Evolutionary conservation across 2,329 filamentous ascomycete species (phyloP).

Genomic region (Penicillium sp.): DNA sequence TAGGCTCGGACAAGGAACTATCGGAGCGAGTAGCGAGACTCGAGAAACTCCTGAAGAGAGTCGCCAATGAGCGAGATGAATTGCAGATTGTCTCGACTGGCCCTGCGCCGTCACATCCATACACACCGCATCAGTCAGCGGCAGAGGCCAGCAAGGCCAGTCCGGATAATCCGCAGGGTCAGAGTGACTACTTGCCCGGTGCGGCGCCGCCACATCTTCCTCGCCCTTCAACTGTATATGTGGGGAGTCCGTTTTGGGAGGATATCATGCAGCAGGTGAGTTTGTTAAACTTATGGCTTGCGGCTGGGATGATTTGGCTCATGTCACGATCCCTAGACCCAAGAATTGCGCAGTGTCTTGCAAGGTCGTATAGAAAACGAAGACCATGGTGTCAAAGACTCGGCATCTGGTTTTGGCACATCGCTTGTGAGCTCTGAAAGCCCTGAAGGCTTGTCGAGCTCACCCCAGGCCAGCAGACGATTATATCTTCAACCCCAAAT

Average conservation of each 20-base stretch:
- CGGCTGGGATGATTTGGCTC: background rate
- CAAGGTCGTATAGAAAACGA: slow-evolving; percentile 19
- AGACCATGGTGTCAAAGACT: slow-evolving; percentile 3
- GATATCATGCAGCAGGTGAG: slow-evolving; percentile 26
- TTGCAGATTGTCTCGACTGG: background rate
- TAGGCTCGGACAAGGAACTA: slow-evolving; percentile 14
- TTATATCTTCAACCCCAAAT: slow-evolving; percentile 10
- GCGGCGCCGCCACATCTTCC: slow-evolving; percentile 9
- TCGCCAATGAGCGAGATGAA: slow-evolving; percentile 10
- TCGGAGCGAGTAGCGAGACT: slow-evolving; percentile 25
- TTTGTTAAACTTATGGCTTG: background rate
- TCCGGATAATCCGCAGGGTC: slow-evolving; percentile 6
- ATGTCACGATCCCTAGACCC: slow-evolving; percentile 6
- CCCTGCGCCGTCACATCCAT: background rate
- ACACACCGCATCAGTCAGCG: background rate
- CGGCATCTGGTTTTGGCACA: slow-evolving; percentile 6
- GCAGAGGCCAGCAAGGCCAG: slow-evolving; percentile 2
- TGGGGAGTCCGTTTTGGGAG: slow-evolving; percentile 25
- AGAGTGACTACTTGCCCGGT: background rate
- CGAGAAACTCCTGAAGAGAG: slow-evolving; percentile 19
- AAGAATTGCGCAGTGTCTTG: slow-evolving; percentile 20
- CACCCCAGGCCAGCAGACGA: slow-evolving; percentile 6
- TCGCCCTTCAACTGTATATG: slow-evolving; percentile 14
- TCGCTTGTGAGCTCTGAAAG: slow-evolving; percentile 17
- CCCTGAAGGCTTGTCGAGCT: slow-evolving; percentile 11